Conservation (phyloP, 768 basidiomycete genomes). For the Xerocomellus intermedius region DNA sequence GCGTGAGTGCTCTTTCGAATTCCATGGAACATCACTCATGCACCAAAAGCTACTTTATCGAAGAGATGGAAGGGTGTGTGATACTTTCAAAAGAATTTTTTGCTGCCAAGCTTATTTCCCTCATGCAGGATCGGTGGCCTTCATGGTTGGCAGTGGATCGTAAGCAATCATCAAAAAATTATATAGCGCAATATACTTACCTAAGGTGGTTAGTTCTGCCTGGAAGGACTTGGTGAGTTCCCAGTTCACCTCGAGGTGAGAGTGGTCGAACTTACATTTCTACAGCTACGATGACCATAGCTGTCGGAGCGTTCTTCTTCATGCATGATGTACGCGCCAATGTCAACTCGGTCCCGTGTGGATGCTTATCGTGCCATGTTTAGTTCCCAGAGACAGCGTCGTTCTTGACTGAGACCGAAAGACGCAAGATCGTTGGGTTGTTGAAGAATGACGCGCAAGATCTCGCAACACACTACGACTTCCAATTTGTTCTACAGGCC, state of each 20-base stretch:
- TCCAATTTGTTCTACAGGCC: constrained; percentile 49
- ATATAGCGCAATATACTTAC: constrained; percentile 7
- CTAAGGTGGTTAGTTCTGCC: constrained; percentile 22
- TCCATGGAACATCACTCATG: not conserved
- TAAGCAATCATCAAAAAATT: constrained; percentile 11
- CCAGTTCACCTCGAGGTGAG: not conserved
- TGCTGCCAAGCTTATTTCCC: not conserved
- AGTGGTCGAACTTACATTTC: not conserved
- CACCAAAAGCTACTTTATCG: constrained; percentile 32
- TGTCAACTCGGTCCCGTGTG: not conserved
- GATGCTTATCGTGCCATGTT: not conserved
- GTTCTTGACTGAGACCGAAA: constrained; percentile 50
- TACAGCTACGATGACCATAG: constrained; percentile 24
- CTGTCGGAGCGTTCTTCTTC: constrained; percentile 40
- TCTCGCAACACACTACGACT: constrained; percentile 45
- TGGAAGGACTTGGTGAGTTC: constrained; percentile 27
- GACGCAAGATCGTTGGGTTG: constrained; percentile 30
- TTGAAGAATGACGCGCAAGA: constrained; percentile 45
- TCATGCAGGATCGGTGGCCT: constrained; percentile 24
- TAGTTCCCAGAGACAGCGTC: constrained; percentile 58
- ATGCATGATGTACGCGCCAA: constrained; percentile 46
- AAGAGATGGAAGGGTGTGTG: constrained; percentile 33
- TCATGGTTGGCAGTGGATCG: constrained; percentile 39
- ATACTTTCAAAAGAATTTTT: constrained; percentile 12
- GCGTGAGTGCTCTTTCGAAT: constrained; percentile 34